Conservation (phyloP, 108 stramenopile species). For the Nitzschia palea region DNA sequence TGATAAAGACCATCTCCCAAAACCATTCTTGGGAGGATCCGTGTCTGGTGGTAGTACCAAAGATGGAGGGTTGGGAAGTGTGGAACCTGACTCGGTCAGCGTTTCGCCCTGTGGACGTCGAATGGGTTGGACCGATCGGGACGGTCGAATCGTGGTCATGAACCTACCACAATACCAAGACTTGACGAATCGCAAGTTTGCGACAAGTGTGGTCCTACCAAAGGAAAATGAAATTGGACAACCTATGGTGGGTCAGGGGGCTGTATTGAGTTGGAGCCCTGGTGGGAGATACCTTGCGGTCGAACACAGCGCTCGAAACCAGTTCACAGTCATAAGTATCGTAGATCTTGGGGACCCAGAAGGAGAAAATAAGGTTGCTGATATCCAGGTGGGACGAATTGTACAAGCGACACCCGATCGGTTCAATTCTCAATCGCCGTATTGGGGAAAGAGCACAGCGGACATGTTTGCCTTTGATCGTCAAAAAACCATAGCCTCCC, state of each 20-base stretch:
- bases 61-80: constrained; percentile 66
- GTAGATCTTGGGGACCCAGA: constrained; percentile 61
- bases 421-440: constrained; percentile 47
- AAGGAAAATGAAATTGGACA: constrained; percentile 55
- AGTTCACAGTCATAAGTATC: constrained; percentile 64
- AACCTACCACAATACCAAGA: constrained; percentile 49
- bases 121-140: constrained; percentile 61
- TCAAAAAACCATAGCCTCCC: constrained; percentile 20
- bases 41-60: constrained; percentile 53
- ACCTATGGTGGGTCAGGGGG: constrained; percentile 52
- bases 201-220: constrained; percentile 38
- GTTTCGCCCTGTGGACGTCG: constrained; percentile 73
- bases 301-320: constrained; percentile 59
- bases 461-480: constrained; percentile 23
- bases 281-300: constrained; percentile 69
- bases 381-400: constrained; percentile 54
- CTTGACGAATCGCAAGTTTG: neutral
- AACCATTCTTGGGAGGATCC: constrained; percentile 67
- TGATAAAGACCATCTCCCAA: constrained; percentile 48
- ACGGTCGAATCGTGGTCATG: constrained; percentile 64
- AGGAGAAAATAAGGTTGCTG: constrained; percentile 29
- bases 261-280: constrained; percentile 42
- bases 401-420: constrained; percentile 69
- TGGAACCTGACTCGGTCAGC: constrained; percentile 36
- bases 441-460: constrained; percentile 49